These are phyloP conservation scores for Penicillium canescens DNA, from an alignment of 495 filamentous ascomycete genomes.

Conservation along the genomic window DNA sequence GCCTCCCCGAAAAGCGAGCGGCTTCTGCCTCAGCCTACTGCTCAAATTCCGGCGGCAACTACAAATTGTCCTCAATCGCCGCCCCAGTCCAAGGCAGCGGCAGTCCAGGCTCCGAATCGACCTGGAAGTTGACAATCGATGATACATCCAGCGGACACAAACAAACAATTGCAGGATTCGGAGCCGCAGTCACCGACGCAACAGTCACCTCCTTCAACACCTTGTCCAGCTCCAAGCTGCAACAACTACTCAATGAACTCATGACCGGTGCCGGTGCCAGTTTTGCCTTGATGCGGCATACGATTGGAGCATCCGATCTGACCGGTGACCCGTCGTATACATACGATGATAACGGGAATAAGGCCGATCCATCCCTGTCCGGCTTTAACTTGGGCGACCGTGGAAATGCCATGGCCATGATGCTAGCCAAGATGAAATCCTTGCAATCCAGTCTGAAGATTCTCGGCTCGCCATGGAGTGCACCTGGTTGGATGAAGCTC, in stretches of 20 bases:
- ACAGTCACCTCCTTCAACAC: slow-evolving; percentile 53
- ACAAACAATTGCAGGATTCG: slow-evolving; percentile 54
- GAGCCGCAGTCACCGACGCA: slow-evolving; percentile 56
- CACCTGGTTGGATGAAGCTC: slow-evolving; percentile 61
- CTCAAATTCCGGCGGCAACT: slow-evolving; percentile 47
- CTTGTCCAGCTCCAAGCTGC: slow-evolving; percentile 34
- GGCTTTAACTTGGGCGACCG: slow-evolving; percentile 50
- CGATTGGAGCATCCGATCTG: slow-evolving; percentile 54
- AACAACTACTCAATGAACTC: slow-evolving; percentile 46
- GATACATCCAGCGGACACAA: slow-evolving; percentile 49
- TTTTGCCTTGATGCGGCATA: slow-evolving; percentile 54
- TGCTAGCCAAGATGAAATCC: slow-evolving; percentile 28
- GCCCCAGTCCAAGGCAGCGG: slow-evolving; percentile 45
- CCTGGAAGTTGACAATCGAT: slow-evolving; percentile 50
- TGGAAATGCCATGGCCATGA: slow-evolving; percentile 51
- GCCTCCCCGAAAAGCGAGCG: slow-evolving; percentile 20
- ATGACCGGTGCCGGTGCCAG: slow-evolving; percentile 47
- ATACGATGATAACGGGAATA: slow-evolving; percentile 49
- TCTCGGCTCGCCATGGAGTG: slow-evolving; percentile 53
- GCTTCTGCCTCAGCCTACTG: slow-evolving; percentile 35
- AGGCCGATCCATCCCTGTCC: slow-evolving; percentile 37
- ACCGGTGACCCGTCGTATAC: slow-evolving; percentile 49
- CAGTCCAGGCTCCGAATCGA: slow-evolving; percentile 39
- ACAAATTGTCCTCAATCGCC: slow-evolving; percentile 40
- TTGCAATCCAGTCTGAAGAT: slow-evolving; percentile 44